phyloP scores from a whole-genome alignment of 177 flowering plant genomes.

The Tripterygium wilfordii region DNA sequence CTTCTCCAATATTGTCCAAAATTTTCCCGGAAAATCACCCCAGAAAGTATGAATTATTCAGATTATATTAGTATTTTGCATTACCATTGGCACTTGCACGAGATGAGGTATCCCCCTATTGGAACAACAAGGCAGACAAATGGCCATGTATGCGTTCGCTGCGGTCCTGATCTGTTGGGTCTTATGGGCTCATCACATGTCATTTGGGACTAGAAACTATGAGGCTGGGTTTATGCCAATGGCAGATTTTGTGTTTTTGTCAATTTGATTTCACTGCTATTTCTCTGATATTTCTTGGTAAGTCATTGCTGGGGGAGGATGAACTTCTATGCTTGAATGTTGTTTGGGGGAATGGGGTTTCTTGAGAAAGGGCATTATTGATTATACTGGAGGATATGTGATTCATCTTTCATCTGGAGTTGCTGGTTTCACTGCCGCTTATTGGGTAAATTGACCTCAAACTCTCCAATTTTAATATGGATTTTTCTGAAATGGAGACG shows the following conservation, averaged over 20 bases:
- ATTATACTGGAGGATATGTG: conserved; percentile 62
- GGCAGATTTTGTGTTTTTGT: conserved; percentile 36
- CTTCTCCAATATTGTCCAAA: no score
- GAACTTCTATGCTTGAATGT: conserved; percentile 70
- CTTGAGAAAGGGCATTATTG: conserved; percentile 25
- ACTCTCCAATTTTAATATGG: background rate
- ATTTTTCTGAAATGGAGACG: conserved; percentile 17
- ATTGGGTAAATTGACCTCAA: conserved; percentile 39
- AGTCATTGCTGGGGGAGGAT: conserved; percentile 68
- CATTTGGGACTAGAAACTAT: conserved; percentile 21
- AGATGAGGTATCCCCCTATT: no score
- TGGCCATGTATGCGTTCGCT: no score
- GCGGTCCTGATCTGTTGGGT: no score
- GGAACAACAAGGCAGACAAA: no score
- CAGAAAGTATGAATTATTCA: no score
- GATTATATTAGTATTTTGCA: no score
- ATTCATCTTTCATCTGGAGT: conserved; percentile 70
- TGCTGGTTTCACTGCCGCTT: conserved; percentile 73
- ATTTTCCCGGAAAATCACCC: no score
- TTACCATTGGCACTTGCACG: no score
- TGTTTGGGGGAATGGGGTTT: conserved; percentile 55
- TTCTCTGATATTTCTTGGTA: conserved; percentile 49
- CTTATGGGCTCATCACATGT: conserved; percentile 39
- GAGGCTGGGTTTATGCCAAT: conserved; percentile 8
- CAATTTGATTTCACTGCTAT: conserved; percentile 61